Percentiles rank a stretch among this genome's conserved stretches.
Evolutionary conservation across 2,329 filamentous ascomycete genomes (phyloP).

Genomic region (Thelonectria discophora): DNA sequence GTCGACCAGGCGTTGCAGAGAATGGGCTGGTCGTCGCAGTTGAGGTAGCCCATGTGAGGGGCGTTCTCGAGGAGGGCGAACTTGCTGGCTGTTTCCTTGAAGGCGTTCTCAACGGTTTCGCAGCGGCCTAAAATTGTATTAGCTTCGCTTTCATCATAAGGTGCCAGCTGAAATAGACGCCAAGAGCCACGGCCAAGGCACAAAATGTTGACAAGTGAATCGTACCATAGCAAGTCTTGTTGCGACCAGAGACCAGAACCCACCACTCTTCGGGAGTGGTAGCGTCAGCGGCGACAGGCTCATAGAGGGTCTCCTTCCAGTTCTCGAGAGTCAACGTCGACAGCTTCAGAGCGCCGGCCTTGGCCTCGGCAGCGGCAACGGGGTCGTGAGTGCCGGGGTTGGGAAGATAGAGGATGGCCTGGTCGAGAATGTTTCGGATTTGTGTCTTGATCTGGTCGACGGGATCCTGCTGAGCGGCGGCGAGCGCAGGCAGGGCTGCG

Average conservation of each 20-base stretch:
- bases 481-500: slow-evolving; percentile 65
- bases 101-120: slow-evolving; percentile 68
- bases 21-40: slow-evolving; percentile 78
- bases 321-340: slow-evolving; percentile 70
- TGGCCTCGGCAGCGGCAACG: slow-evolving; percentile 53
- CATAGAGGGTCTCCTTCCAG: slow-evolving; percentile 75
- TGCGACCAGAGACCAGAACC: slow-evolving; percentile 76
- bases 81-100: slow-evolving; percentile 71
- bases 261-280: slow-evolving; percentile 79
- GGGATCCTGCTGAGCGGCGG: slow-evolving; percentile 61
- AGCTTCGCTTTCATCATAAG: slow-evolving; percentile 20
- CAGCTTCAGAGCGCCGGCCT: slow-evolving; percentile 54
- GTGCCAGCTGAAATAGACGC: slow-evolving; percentile 7
- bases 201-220: slow-evolving; percentile 13
- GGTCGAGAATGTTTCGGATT: slow-evolving; percentile 71
- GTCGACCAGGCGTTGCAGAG: slow-evolving; percentile 80
- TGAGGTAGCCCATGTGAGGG: slow-evolving; percentile 73
- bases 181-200: slow-evolving; percentile 4
- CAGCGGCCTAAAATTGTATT: slow-evolving; percentile 65
- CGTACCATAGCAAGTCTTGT: slow-evolving; percentile 78
- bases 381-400: slow-evolving; percentile 55
- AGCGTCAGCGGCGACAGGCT: slow-evolving; percentile 65
- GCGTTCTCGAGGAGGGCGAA: slow-evolving; percentile 68
- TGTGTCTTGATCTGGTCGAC: slow-evolving; percentile 69
- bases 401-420: slow-evolving; percentile 63